These are phyloP conservation scores for Fusarium cyanostomum DNA, from an alignment of 2,329 filamentous ascomycete genomes.

Conservation along the genomic window DNA sequence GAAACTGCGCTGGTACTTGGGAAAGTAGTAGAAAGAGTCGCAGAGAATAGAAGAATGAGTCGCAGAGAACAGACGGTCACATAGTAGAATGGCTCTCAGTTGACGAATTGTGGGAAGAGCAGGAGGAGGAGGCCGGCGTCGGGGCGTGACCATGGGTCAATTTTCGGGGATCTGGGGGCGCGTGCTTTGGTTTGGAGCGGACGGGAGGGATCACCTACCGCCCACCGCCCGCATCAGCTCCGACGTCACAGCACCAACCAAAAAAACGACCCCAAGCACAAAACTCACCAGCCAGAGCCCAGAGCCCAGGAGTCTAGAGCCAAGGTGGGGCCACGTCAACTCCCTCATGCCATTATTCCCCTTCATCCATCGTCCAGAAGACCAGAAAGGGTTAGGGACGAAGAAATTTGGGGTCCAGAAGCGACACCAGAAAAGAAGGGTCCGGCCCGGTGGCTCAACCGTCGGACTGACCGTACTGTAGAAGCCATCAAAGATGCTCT, in stretches of 20 bases:
- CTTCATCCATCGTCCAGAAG: neutral
- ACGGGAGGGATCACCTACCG: constrained; percentile 19
- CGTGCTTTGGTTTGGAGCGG: too few relatives aligned
- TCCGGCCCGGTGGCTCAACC: constrained; percentile 25
- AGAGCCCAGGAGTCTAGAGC: neutral
- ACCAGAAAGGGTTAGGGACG: neutral
- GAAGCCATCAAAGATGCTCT: constrained; percentile 3
- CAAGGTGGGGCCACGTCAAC: constrained; percentile 1
- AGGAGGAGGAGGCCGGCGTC: constrained; percentile 36
- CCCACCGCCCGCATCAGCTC: constrained; percentile 16
- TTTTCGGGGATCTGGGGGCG: constrained; percentile 29
- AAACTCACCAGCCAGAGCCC: constrained; percentile 5
- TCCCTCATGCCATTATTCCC: constrained; percentile 2
- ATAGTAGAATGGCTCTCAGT: constrained; percentile 27
- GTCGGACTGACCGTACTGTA: constrained; percentile 9
- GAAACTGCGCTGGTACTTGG: constrained; percentile 1
- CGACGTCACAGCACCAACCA: constrained; percentile 32
- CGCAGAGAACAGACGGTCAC: constrained; percentile 23
- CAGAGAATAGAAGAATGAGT: constrained; percentile 1
- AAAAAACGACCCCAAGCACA: neutral
- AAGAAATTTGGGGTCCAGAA: constrained; percentile 12
- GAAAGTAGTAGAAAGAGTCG: constrained; percentile 3
- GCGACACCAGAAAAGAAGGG: constrained; percentile 12
- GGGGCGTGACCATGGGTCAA: constrained; percentile 32
- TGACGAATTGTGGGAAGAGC: constrained; percentile 27